Evolutionary conservation across 2,329 filamentous ascomycete species (phyloP).

Genomic region (Emydomyces testavorans): DNA sequence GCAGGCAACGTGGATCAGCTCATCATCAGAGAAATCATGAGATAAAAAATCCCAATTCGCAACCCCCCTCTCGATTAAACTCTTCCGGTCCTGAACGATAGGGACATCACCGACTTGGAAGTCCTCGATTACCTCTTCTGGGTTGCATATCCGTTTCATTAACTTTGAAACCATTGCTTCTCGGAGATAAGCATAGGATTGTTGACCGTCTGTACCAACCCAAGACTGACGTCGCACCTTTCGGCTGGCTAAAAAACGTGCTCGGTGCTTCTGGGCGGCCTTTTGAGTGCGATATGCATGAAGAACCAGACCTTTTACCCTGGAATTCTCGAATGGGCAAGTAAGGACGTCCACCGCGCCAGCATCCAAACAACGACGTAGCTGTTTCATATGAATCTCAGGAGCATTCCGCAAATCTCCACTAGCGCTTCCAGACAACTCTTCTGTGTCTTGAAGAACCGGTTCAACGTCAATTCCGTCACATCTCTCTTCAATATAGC

Average conservation of each 20-base stretch:
- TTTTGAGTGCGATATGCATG: constrained; percentile 76
- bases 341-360: constrained; percentile 79
- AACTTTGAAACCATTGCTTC: constrained; percentile 89
- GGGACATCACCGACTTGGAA: constrained; percentile 49
- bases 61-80: constrained; percentile 55
- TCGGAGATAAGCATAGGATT: constrained; percentile 77
- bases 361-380: constrained; percentile 67
- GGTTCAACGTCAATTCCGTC: constrained; percentile 19
- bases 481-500: constrained; percentile 22
- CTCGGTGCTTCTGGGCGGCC: constrained; percentile 61
- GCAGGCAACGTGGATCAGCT: constrained; percentile 73
- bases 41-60: constrained; percentile 81
- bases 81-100: constrained; percentile 54
- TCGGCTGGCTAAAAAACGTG: constrained; percentile 58
- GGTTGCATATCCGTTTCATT: constrained; percentile 79
- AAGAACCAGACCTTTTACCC: constrained; percentile 63
- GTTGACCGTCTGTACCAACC: constrained; percentile 75
- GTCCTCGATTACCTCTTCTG: constrained; percentile 50
- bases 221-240: constrained; percentile 76
- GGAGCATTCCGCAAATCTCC: not conserved
- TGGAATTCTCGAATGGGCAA: constrained; percentile 62
- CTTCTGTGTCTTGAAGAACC: constrained; percentile 14
- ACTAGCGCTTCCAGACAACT: not conserved
- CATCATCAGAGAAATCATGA: constrained; percentile 80
- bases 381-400: constrained; percentile 37